Conservation (phyloP, 192 early-diverging fungal genomes). For the Coemansia sp. region DNA sequence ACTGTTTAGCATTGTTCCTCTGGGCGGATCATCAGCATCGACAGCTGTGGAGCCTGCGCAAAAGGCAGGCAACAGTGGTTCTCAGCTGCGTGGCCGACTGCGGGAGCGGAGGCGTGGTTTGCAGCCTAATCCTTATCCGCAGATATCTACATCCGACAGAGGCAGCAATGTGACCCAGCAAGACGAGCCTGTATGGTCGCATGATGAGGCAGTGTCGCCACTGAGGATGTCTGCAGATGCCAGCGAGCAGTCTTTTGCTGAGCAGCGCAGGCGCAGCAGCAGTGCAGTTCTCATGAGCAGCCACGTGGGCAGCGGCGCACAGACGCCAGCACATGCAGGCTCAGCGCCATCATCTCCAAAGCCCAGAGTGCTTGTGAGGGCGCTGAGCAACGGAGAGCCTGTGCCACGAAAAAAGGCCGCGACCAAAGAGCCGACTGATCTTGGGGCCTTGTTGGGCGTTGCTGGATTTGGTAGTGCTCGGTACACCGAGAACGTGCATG, state of each 20-base stretch:
- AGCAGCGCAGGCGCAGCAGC: constrained; percentile 14
- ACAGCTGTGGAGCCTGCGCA: background rate
- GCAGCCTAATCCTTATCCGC: constrained; percentile 16
- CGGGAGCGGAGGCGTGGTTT: constrained; percentile 13
- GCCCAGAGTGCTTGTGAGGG: constrained; percentile 22
- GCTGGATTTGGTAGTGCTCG: constrained; percentile 52
- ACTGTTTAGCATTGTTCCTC: constrained; percentile 15
- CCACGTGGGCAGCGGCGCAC: background rate
- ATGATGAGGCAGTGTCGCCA: constrained; percentile 4
- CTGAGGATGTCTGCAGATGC: constrained; percentile 7
- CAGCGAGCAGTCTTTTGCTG: background rate
- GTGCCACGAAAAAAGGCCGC: background rate
- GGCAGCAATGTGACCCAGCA: background rate
- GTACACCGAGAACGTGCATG: constrained; percentile 51
- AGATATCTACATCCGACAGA: constrained; percentile 11
- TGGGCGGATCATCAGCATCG: background rate
- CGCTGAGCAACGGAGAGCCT: constrained; percentile 10
- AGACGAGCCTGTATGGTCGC: background rate
- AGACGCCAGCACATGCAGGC: background rate
- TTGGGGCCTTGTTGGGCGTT: constrained; percentile 43
- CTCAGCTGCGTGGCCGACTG: constrained; percentile 2
- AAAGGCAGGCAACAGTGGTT: background rate
- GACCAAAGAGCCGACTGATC: constrained; percentile 19
- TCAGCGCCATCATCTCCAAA: constrained; percentile 22
- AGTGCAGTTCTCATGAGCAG: constrained; percentile 5